phyloP scores from a whole-genome alignment of 1,139 yeast genomes.

The Protomyces gravidus region DNA sequence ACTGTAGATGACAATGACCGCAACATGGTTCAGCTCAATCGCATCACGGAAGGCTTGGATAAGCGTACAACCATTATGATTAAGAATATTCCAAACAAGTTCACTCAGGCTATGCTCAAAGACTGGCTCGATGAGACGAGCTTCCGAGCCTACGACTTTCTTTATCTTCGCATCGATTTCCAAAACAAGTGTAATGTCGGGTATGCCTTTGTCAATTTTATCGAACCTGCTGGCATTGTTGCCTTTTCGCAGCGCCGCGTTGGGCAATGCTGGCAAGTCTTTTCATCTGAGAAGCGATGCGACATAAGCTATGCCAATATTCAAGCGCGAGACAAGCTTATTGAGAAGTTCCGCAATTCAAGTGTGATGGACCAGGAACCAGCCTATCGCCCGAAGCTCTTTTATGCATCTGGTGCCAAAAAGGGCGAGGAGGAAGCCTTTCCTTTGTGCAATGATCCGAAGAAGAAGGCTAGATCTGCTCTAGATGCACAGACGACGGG shows the following conservation, averaged over 20 bases:
- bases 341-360: slow-evolving; percentile 50
- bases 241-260: slow-evolving; percentile 47
- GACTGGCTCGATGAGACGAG: slow-evolving; percentile 48
- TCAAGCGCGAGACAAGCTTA: slow-evolving; percentile 48
- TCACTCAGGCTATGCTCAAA: slow-evolving; percentile 45
- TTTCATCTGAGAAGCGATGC: slow-evolving; percentile 50
- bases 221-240: slow-evolving; percentile 46
- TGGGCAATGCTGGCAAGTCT: slow-evolving; percentile 49
- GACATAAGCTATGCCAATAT: slow-evolving; percentile 51
- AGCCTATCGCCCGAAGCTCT: slow-evolving; percentile 46
- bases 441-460: slow-evolving; percentile 42
- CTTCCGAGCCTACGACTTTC: slow-evolving; percentile 51
- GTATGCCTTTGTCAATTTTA: slow-evolving; percentile 52
- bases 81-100: slow-evolving; percentile 51
- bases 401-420: slow-evolving; percentile 44
- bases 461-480: slow-evolving; percentile 41
- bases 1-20: slow-evolving; percentile 32
- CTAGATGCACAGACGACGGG: slow-evolving; percentile 42
- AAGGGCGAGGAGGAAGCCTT: slow-evolving; percentile 44
- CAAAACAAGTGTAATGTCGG: slow-evolving; percentile 47
- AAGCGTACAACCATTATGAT: slow-evolving; percentile 50
- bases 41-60: slow-evolving; percentile 45
- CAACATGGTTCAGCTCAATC: slow-evolving; percentile 42
- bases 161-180: slow-evolving; percentile 52
- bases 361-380: slow-evolving; percentile 49